A percentile compares a stretch with the other conserved stretches of the same genome.
phyloP scores from a whole-genome alignment of 768 basidiomycete genomes.

The Saitozyma sp. region DNA sequence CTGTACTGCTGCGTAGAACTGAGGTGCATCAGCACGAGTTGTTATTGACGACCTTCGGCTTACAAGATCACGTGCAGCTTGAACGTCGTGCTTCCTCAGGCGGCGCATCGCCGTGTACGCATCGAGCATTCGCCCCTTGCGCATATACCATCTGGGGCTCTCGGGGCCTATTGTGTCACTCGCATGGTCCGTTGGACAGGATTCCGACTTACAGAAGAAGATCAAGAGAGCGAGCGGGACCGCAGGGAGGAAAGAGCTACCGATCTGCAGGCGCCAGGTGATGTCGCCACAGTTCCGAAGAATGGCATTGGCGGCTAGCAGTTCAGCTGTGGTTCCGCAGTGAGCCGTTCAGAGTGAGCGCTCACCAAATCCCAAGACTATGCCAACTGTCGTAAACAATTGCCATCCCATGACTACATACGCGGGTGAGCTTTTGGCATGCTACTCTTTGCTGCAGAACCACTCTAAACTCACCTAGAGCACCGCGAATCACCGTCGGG shows the following conservation, averaged over 20 bases:
- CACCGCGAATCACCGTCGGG: slow-evolving; percentile 79
- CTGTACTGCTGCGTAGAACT: slow-evolving; percentile 53
- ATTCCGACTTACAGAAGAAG: no score
- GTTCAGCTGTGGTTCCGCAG: no score
- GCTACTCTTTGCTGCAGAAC: no score
- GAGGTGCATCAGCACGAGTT: no score
- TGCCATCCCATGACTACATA: slow-evolving; percentile 93
- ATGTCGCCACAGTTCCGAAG: slow-evolving; percentile 45
- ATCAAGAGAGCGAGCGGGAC: slow-evolving; percentile 34
- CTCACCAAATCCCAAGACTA: slow-evolving; percentile 39
- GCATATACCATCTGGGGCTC: slow-evolving; percentile 54
- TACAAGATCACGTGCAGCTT: slow-evolving; percentile 55
- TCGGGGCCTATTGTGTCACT: no score
- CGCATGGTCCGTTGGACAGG: no score
- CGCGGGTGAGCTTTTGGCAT: no score
- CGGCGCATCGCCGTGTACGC: slow-evolving; percentile 51
- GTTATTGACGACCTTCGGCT: no score
- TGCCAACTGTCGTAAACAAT: slow-evolving; percentile 49
- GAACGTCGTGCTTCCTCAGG: slow-evolving; percentile 50
- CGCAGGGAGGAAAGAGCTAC: slow-evolving; percentile 45
- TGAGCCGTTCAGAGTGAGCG: no score
- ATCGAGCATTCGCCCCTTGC: slow-evolving; percentile 49
- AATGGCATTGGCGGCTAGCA: slow-evolving; percentile 47
- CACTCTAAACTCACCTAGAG: no score
- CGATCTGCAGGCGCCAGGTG: slow-evolving; percentile 55